phyloP scores from a whole-genome alignment of 495 filamentous ascomycete species.

The Xylaria longipes region DNA sequence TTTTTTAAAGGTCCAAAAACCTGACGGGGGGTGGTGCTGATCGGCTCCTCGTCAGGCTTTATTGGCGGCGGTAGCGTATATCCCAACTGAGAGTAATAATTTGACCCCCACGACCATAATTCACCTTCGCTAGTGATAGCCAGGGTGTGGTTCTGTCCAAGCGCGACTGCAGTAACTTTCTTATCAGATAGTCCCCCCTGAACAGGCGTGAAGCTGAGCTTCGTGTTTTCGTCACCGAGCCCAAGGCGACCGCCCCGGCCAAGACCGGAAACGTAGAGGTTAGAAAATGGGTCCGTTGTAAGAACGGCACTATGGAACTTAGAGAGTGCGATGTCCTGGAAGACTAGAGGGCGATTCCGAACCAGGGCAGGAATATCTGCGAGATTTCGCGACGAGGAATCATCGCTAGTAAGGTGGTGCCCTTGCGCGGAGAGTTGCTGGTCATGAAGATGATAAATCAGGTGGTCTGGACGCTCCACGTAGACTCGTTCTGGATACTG shows the following conservation, averaged over 20 bases:
- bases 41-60: slow-evolving; percentile 76
- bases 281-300: slow-evolving; percentile 87
- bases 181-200: slow-evolving; percentile 74
- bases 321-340: slow-evolving; percentile 81
- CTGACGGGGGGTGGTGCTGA: slow-evolving; percentile 81
- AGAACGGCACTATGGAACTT: slow-evolving; percentile 92
- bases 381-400: slow-evolving; percentile 41
- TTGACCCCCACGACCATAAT: slow-evolving; percentile 92
- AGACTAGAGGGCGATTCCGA: slow-evolving; percentile 69
- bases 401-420: slow-evolving; percentile 31
- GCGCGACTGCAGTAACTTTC: slow-evolving; percentile 71
- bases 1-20: slow-evolving; percentile 90
- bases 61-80: slow-evolving; percentile 66
- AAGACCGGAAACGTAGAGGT: slow-evolving; percentile 92
- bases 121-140: slow-evolving; percentile 82
- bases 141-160: slow-evolving; percentile 91
- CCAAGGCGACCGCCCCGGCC: slow-evolving; percentile 90
- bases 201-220: slow-evolving; percentile 82
- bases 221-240: slow-evolving; percentile 85
- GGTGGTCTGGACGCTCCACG: slow-evolving; percentile 79
- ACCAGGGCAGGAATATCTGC: slow-evolving; percentile 71
- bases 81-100: slow-evolving; percentile 85
- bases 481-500: slow-evolving; percentile 86
- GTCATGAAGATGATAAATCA: slow-evolving; percentile 71
- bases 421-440: slow-evolving; percentile 58